These are phyloP conservation scores for Spergularia bocconei DNA, from an alignment of 148 eudicot genomes.

Conservation along the genomic window DNA sequence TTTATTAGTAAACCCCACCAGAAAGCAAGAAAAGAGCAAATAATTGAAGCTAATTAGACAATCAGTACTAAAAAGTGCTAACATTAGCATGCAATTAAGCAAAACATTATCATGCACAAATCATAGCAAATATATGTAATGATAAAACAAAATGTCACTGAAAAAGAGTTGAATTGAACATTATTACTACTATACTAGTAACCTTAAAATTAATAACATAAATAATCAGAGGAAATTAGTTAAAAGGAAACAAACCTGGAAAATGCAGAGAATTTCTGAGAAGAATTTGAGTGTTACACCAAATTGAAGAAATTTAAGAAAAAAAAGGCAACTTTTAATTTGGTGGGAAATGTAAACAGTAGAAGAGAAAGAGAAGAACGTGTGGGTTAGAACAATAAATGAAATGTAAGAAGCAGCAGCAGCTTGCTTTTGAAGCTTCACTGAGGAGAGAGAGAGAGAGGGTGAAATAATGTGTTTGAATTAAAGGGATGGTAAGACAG, in stretches of 20 bases:
- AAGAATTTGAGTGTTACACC: neutral
- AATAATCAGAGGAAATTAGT: too few species aligned
- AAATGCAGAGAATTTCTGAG: neutral
- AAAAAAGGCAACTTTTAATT: neutral
- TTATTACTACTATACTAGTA: too few species aligned
- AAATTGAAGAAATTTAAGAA: neutral
- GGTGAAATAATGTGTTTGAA: conserved; percentile 18
- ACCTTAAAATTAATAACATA: neutral
- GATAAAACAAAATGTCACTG: neutral
- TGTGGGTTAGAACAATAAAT: conserved; percentile 20
- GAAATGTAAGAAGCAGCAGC: neutral
- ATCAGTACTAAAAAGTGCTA: neutral
- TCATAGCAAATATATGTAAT: neutral
- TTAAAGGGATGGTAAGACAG: conserved; percentile 20
- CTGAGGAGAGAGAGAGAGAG: neutral
- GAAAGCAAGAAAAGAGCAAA: neutral
- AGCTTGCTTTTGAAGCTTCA: neutral
- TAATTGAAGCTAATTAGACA: neutral
- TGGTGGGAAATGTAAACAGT: neutral
- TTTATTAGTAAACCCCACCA: neutral
- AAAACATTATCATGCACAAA: neutral
- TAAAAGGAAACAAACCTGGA: conserved; percentile 18
- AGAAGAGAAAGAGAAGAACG: neutral
- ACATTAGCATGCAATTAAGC: neutral
- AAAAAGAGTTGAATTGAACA: too few species aligned